Conservation (phyloP, 2,329 filamentous ascomycete genomes). For the Cryphonectria carpinicola region DNA sequence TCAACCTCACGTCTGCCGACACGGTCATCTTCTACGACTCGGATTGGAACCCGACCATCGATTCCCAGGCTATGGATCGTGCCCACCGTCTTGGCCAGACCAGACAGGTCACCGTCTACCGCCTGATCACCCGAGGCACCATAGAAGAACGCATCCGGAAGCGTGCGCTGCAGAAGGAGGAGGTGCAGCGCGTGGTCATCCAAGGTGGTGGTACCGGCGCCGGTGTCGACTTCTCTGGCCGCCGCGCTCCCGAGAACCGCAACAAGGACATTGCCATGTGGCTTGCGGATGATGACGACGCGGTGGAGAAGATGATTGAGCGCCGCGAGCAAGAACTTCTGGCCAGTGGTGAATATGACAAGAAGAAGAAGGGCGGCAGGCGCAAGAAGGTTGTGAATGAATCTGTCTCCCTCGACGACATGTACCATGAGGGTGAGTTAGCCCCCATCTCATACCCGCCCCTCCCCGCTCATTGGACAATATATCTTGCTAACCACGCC, state of each 20-base stretch:
- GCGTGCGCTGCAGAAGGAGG: constrained; percentile 95
- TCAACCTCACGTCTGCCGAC: constrained; percentile 94
- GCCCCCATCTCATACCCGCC: not conserved
- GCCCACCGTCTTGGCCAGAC: constrained; percentile 97
- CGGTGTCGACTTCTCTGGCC: constrained; percentile 95
- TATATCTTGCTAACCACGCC: constrained; percentile 37
- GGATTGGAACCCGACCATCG: constrained; percentile 99
- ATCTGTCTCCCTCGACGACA: constrained; percentile 79
- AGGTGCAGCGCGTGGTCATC: constrained; percentile 97
- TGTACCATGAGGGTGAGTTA: constrained; percentile 96
- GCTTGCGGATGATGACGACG: constrained; percentile 96
- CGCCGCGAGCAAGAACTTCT: constrained; percentile 86
- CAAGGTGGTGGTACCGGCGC: constrained; percentile 81
- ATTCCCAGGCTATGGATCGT: constrained; percentile 98
- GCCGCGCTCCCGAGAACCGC: constrained; percentile 82
- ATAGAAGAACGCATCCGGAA: constrained; percentile 99
- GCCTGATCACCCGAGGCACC: constrained; percentile 92
- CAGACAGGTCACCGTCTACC: constrained; percentile 93
- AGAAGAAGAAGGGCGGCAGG: constrained; percentile 66
- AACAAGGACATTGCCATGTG: constrained; percentile 99
- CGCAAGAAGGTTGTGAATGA: constrained; percentile 48
- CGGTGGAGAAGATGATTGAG: constrained; percentile 77
- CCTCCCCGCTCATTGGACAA: not conserved
- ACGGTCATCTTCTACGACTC: constrained; percentile 99
- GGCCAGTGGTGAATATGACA: constrained; percentile 70